Conservation (phyloP, 1,139 yeast genomes). For the Casaregolazyma lundiana region DNA sequence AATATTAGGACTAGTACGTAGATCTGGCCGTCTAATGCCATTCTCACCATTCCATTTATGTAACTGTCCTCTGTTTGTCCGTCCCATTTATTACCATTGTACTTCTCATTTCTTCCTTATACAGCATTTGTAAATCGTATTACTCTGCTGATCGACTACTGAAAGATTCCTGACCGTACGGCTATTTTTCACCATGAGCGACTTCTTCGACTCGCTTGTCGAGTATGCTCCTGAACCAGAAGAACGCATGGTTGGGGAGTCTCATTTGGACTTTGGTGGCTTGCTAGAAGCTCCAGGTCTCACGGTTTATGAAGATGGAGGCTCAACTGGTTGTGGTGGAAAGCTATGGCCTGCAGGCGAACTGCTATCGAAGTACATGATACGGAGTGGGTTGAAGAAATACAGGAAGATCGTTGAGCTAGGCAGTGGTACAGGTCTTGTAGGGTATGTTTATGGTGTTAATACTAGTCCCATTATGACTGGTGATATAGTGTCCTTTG, state of each 20-base stretch:
- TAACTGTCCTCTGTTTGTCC: too few relatives aligned
- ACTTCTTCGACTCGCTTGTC: conserved; percentile 6
- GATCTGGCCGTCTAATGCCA: too few relatives aligned
- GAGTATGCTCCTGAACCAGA: conserved; percentile 9
- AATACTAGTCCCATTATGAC: neutral
- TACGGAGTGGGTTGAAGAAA: conserved; percentile 28
- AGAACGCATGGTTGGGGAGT: conserved; percentile 29
- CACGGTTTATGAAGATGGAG: conserved; percentile 49
- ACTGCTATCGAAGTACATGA: conserved; percentile 42
- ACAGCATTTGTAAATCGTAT: too few relatives aligned
- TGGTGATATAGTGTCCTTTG: neutral
- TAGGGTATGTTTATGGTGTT: conserved; percentile 35
- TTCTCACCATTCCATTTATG: too few relatives aligned
- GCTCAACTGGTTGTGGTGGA: conserved; percentile 57
- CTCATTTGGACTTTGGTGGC: conserved; percentile 41
- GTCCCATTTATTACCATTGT: too few relatives aligned
- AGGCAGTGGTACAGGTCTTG: conserved; percentile 56
- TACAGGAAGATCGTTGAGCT: conserved; percentile 42
- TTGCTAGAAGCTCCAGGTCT: conserved; percentile 37
- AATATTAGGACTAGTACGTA: too few relatives aligned
- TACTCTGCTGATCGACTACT: too few relatives aligned
- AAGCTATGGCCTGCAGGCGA: conserved; percentile 58
- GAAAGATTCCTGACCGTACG: too few relatives aligned
- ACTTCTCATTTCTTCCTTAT: too few relatives aligned
- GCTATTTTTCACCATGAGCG: conserved; percentile 1